phyloP scores from a whole-genome alignment of 768 basidiomycete species.

The Pisolithus orientalis region DNA sequence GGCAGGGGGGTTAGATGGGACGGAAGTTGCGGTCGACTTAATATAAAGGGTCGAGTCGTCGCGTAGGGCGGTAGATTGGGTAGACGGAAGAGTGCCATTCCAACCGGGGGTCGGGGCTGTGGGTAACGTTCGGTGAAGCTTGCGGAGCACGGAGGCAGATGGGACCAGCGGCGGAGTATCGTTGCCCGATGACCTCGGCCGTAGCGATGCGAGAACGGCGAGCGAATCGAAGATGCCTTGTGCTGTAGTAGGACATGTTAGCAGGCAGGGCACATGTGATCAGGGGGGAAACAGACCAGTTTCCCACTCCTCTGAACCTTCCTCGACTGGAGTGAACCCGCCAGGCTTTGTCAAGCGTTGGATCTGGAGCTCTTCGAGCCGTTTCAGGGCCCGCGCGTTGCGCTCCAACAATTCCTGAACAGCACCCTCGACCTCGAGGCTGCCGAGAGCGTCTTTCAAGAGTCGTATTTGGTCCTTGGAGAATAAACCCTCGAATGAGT shows the following conservation, averaged over 20 bases:
- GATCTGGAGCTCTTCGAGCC: conserved; percentile 62
- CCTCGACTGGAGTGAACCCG: conserved; percentile 44
- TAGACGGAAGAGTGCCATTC: conserved; percentile 65
- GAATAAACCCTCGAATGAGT: conserved; percentile 48
- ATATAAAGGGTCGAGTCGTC: conserved; percentile 74
- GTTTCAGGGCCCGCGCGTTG: conserved; percentile 56
- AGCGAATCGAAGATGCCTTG: conserved; percentile 70
- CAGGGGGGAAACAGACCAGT: conserved; percentile 47
- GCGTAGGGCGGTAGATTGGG: conserved; percentile 53
- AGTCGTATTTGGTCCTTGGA: conserved; percentile 47
- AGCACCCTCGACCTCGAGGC: conserved; percentile 59
- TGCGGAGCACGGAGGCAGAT: conserved; percentile 56
- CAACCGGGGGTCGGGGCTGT: conserved; percentile 56
- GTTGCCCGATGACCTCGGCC: conserved; percentile 51
- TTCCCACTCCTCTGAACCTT: conserved; percentile 79
- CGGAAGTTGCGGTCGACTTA: conserved; percentile 35
- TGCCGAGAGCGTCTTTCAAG: conserved; percentile 56
- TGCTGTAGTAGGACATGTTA: conserved; percentile 37
- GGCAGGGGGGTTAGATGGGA: conserved; percentile 28
- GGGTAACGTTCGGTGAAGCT: conserved; percentile 65
- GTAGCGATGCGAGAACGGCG: conserved; percentile 58
- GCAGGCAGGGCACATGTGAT: conserved; percentile 7
- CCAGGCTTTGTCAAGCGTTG: conserved; percentile 44
- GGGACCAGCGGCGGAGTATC: conserved; percentile 49
- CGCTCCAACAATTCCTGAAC: conserved; percentile 63